Base-by-base conservation (phyloP, 2,329 filamentous ascomycete species). In the Leptographium flavum region DNA sequence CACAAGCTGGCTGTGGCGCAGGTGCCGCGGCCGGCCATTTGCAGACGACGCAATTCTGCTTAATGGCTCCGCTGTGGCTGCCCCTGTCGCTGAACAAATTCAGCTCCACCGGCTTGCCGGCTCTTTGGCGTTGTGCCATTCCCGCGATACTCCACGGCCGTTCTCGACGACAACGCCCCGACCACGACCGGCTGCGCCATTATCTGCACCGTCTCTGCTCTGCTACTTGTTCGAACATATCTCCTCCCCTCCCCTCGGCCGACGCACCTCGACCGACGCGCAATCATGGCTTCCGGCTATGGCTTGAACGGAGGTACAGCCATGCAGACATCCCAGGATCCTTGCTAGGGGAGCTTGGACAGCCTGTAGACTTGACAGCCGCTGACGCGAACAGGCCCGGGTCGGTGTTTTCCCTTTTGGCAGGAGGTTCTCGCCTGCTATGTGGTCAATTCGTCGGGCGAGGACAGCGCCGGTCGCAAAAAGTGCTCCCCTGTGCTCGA, bases 361-460 rank as follows among this genome's bases (percentile, higher is more conserved):
- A 39, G 11, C 15, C 22, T 25, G 22, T 27, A 3, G 7, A 5
- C 21, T 9, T 19, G 3, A 5, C 9, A 30, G 22, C 38, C 37
- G 37, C 40, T 42, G 21, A 47, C 43, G n/a, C n/a, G 15, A 40
- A 48, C 5, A 79, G 75, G 75, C 57, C 72, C 75, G 51, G 70
- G 69, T 56, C 85, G 90, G 66, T 98, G 92, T 79, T 96, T 94
- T 72, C 86, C 88, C 61, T 98, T 95, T 78, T 98, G 92, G 92
- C 92, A 98, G 70, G 92, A 98, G 68, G 80, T 96, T 54, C 83
- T 98, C 62, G 87, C 87, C 58, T 98, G 92, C 78, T 98, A 98
- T 65, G 87, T 95, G 50, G 81, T 94, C 61, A 96, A 96, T 70
- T 87, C 87, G 46, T 76, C 74, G 53, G 70, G 82, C 53, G 83